Evolutionary conservation across 108 stramenopile species (phyloP).

Genomic region (Pseudonitzschia multistriata): DNA sequence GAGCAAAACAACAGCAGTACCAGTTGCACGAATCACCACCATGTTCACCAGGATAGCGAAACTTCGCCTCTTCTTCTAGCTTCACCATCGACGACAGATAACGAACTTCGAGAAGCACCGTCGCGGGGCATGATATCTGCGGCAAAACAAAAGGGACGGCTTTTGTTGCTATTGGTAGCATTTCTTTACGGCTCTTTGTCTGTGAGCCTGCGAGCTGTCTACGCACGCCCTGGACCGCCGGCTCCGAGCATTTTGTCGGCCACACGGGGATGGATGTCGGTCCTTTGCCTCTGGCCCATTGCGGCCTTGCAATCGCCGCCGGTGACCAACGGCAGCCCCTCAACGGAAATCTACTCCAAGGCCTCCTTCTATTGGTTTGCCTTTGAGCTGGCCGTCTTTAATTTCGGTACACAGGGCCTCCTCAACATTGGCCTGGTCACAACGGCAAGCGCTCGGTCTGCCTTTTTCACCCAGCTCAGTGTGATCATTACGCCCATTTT

Average conservation of each 20-base stretch:
- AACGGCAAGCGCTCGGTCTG: slow-evolving; percentile 52
- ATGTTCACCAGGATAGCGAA: no score
- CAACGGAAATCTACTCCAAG: not conserved
- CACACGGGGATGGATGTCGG: slow-evolving; percentile 47
- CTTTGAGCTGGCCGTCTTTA: slow-evolving; percentile 58
- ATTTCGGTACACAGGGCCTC: slow-evolving; percentile 59
- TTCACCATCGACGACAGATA: no score
- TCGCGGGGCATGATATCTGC: not conserved
- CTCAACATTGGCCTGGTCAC: slow-evolving; percentile 48
- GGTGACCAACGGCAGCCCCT: no score
- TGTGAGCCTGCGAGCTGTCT: slow-evolving; percentile 47
- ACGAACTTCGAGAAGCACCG: no score
- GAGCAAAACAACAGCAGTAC: no score
- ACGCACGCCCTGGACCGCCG: slow-evolving; percentile 47
- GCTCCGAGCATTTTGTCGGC: slow-evolving; percentile 45
- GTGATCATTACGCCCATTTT: slow-evolving; percentile 66
- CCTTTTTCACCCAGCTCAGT: slow-evolving; percentile 64
- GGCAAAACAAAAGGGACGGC: not conserved
- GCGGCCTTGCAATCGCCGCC: slow-evolving; percentile 3
- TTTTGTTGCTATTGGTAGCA: slow-evolving; percentile 45
- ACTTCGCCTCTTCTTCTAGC: no score
- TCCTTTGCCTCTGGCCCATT: slow-evolving; percentile 47
- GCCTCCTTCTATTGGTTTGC: slow-evolving; percentile 42
- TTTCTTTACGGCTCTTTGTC: slow-evolving; percentile 60
- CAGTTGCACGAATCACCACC: no score